Evolutionary conservation across 2,329 filamentous ascomycete species (phyloP), one percentile per base, ranked within the genome.

Genomic region (Periconia macrospinosa): DNA sequence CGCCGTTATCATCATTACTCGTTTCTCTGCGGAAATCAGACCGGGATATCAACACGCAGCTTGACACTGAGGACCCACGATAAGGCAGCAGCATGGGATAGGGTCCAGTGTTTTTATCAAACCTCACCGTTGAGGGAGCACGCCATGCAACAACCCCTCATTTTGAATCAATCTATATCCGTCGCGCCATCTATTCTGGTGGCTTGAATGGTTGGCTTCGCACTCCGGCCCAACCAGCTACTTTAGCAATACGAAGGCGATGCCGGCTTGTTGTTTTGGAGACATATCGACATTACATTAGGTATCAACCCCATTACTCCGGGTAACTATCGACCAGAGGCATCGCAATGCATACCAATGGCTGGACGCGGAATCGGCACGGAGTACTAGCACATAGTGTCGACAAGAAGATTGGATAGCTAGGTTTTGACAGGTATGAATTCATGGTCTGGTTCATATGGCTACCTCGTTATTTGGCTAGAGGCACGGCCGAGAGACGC

Each of bases 121-220:
- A 18, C 2, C 27, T 40, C n/a, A 18, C n/a, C 17, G 19, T 37
- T 18, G 41, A 27, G 23, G 41, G 41, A 27, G 41, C 17, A 23
- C 45, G 49, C 41, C 49, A 50, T 45, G 46, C 46, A 27, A 50
- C 47, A 35, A 51, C 54, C 54, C 54, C 54, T 47, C 45, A 6
- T 37, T 23, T 46, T 27, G 43, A 20, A n/a, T 51, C 44, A 30
- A 44, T 49, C 23, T 48, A 40, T 37, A 27, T 37, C 33, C 5
- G 15, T 37, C n/a, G 23, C 45, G 27, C 33, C 15, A 23, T 41
- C 41, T 49, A 20, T 44, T 41, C 15, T 10, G 15, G 5, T 13
- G 33, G 11, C 5, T 6, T 37, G 33, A 37, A 37, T 37, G 33
- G 33, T 37, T 37, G 33, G 33, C 3, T 10, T n/a, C 11, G 33